These are phyloP conservation scores for Acanthamoeba triangularis DNA, from an alignment of 208 protist genomes.

Conservation along the genomic window DNA sequence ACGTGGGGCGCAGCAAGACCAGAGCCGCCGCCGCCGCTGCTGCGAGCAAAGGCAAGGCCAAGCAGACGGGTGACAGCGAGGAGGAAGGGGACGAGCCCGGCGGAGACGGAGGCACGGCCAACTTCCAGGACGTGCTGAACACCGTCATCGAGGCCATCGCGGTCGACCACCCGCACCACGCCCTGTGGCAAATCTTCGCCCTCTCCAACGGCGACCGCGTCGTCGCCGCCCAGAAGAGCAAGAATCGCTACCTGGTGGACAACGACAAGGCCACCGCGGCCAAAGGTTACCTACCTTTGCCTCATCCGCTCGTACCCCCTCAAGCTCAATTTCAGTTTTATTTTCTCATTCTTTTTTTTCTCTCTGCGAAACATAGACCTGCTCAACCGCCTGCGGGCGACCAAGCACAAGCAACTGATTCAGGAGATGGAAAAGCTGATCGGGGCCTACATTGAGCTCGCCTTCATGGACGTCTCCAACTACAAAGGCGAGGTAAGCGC, in stretches of 20 bases:
- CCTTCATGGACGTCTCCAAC: slow-evolving; percentile 65
- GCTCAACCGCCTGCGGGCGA: slow-evolving; percentile 12
- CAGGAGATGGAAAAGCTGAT: slow-evolving; percentile 76
- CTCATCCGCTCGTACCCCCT: neutral
- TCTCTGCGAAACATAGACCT: neutral
- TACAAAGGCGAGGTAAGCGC: slow-evolving; percentile 14
- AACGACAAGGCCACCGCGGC: slow-evolving; percentile 76
- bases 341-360: neutral
- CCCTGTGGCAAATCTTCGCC: slow-evolving; percentile 83
- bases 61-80: neutral
- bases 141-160: slow-evolving; percentile 72
- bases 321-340: too few relatives aligned
- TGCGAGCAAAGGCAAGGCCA: neutral
- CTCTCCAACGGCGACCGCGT: slow-evolving; percentile 81
- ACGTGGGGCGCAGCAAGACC: neutral
- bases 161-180: slow-evolving; percentile 83
- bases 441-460: slow-evolving; percentile 76
- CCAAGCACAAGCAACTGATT: slow-evolving; percentile 70
- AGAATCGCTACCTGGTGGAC: slow-evolving; percentile 65
- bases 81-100: neutral
- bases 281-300: neutral
- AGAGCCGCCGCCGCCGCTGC: neutral
- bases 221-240: slow-evolving; percentile 45
- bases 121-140: slow-evolving; percentile 72
- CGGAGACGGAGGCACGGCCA: neutral